Evolutionary conservation across 2,329 filamentous ascomycete genomes (phyloP).

Genomic region (Botrytis tulipae): DNA sequence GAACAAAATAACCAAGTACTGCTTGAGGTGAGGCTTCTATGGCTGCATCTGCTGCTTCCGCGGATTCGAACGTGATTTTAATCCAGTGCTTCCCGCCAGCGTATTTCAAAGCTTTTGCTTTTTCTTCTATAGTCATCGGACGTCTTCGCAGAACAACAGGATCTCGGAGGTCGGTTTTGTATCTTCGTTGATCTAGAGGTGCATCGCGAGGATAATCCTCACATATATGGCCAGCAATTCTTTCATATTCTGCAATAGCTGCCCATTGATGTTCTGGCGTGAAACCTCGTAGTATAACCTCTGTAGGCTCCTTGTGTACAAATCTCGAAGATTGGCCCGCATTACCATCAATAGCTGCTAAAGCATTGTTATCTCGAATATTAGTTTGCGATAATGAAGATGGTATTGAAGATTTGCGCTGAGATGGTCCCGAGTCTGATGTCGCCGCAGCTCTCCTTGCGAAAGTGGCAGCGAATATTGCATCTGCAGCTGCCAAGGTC

Average conservation of each 20-base stretch:
- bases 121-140: constrained; percentile 68
- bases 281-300: constrained; percentile 85
- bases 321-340: constrained; percentile 31
- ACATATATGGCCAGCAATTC: constrained; percentile 80
- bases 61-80: constrained; percentile 76
- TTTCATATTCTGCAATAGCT: constrained; percentile 84
- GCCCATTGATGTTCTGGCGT: constrained; percentile 71
- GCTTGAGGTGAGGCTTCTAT: constrained; percentile 68
- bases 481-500: constrained; percentile 60
- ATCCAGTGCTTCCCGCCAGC: constrained; percentile 91
- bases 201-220: constrained; percentile 90
- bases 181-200: constrained; percentile 66
- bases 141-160: constrained; percentile 65
- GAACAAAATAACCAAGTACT: constrained; percentile 68
- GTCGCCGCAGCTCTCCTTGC: constrained; percentile 42
- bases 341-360: constrained; percentile 34
- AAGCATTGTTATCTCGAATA: constrained; percentile 39
- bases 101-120: constrained; percentile 75
- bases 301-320: constrained; percentile 58
- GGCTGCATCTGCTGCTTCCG: constrained; percentile 67
- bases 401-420: constrained; percentile 37
- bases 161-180: constrained; percentile 72
- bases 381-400: constrained; percentile 39
- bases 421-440: constrained; percentile 35
- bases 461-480: constrained; percentile 59